These are phyloP conservation scores for Neofusicoccum cordaticola DNA, from an alignment of 2,329 filamentous ascomycete genomes.

Conservation along the genomic window DNA sequence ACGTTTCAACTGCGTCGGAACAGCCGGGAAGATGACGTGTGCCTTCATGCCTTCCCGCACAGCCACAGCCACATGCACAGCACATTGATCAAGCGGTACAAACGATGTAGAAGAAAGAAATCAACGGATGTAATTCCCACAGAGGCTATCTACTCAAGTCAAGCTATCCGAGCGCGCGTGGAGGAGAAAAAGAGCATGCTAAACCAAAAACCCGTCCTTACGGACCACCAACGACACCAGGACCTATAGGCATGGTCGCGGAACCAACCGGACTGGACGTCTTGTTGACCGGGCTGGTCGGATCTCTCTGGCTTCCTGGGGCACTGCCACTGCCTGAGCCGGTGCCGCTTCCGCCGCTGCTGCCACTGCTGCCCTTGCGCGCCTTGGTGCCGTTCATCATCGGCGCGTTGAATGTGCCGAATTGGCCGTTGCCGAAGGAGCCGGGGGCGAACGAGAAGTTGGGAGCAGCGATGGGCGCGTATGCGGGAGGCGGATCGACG, in stretches of 20 bases:
- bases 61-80: not conserved
- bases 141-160: slow-evolving; percentile 14
- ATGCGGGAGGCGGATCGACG: slow-evolving; percentile 32
- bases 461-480: slow-evolving; percentile 26
- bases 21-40: not conserved
- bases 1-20: not conserved
- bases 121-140: slow-evolving; percentile 16
- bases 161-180: not conserved
- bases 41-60: not conserved
- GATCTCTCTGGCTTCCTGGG: slow-evolving; percentile 35
- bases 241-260: not conserved
- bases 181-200: not conserved
- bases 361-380: slow-evolving; percentile 47
- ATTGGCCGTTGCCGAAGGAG: slow-evolving; percentile 29
- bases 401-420: slow-evolving; percentile 7
- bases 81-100: not conserved
- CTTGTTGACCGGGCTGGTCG: slow-evolving; percentile 33
- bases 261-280: slow-evolving; percentile 15
- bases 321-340: slow-evolving; percentile 39
- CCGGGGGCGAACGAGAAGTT: slow-evolving; percentile 34
- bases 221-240: slow-evolving; percentile 1
- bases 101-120: slow-evolving; percentile 2
- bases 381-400: slow-evolving; percentile 22
- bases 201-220: not conserved
- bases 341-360: slow-evolving; percentile 38